Conservation (phyloP, 108 stramenopile species). For the Skeletonema marinoi region DNA sequence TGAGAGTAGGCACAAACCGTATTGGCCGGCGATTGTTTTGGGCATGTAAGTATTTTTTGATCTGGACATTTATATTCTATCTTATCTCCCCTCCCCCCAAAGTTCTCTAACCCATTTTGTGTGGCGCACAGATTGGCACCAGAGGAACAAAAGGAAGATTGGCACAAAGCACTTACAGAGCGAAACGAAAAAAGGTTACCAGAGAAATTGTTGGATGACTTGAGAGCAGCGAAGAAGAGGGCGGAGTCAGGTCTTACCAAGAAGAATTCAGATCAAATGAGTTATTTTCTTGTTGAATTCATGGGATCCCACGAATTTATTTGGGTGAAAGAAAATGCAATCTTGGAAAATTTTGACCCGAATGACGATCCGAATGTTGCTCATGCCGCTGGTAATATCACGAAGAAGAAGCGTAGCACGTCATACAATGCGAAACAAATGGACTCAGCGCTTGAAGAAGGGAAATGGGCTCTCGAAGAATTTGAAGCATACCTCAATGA, state of each 20-base stretch:
- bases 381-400: conserved; percentile 41
- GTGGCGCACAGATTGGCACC: conserved; percentile 61
- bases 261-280: conserved; percentile 63
- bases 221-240: conserved; percentile 70
- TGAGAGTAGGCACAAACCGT: conserved; percentile 88
- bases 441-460: conserved; percentile 77
- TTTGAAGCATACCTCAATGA: conserved; percentile 66
- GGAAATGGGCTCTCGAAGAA: conserved; percentile 71
- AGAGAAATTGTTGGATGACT: conserved; percentile 72
- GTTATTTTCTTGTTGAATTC: conserved; percentile 89
- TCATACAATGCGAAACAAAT: conserved; percentile 68
- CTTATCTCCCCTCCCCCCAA: background rate
- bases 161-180: conserved; percentile 77
- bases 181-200: conserved; percentile 83
- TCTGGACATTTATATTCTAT: background rate
- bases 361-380: conserved; percentile 73
- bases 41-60: conserved; percentile 63
- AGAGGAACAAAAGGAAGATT: conserved; percentile 80
- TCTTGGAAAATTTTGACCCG: conserved; percentile 84
- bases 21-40: conserved; percentile 88
- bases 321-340: conserved; percentile 86
- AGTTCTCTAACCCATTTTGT: background rate
- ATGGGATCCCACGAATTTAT: conserved; percentile 90
- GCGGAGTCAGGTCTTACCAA: conserved; percentile 69
- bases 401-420: conserved; percentile 70